These are phyloP conservation scores for Mycena sanguinolenta DNA, from an alignment of 768 basidiomycete species.

Conservation along the genomic window DNA sequence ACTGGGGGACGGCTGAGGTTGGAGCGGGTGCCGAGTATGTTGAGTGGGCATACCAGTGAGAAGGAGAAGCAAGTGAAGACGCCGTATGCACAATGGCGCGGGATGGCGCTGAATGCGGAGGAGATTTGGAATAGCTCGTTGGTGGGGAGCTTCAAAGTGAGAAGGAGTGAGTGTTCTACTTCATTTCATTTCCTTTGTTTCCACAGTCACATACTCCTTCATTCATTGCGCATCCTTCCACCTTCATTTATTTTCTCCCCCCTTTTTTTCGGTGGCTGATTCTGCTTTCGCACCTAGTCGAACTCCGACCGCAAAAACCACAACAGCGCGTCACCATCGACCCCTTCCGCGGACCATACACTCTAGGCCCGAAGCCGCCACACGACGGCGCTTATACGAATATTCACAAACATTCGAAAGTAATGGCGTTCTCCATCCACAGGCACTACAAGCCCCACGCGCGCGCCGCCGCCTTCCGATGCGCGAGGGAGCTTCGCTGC, in stretches of 20 bases:
- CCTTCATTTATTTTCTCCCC: too few relatives aligned
- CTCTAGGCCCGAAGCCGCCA: constrained; percentile 46
- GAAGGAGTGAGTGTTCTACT: constrained; percentile 52
- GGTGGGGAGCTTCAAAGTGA: constrained; percentile 76
- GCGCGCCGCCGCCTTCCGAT: constrained; percentile 34
- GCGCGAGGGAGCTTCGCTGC: constrained; percentile 39
- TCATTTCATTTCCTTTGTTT: neutral
- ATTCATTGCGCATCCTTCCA: too few relatives aligned
- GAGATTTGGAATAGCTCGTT: constrained; percentile 78
- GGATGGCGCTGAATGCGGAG: constrained; percentile 65
- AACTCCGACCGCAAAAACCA: constrained; percentile 67
- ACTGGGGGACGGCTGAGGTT: constrained; percentile 39
- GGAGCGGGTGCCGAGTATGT: neutral
- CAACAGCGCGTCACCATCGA: constrained; percentile 79
- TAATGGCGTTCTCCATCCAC: constrained; percentile 83
- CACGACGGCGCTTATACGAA: constrained; percentile 72
- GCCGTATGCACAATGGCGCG: constrained; percentile 54
- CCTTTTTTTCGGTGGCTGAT: too few relatives aligned
- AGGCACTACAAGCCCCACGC: constrained; percentile 63
- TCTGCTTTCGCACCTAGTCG: constrained; percentile 43
- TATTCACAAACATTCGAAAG: constrained; percentile 87
- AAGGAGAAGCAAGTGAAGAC: constrained; percentile 39
- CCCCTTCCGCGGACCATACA: constrained; percentile 65
- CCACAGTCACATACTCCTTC: too few relatives aligned
- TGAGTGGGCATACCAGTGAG: constrained; percentile 36